Base-by-base conservation (phyloP, 1,139 yeast genomes). In the Blastobotrys petasosporus region DNA sequence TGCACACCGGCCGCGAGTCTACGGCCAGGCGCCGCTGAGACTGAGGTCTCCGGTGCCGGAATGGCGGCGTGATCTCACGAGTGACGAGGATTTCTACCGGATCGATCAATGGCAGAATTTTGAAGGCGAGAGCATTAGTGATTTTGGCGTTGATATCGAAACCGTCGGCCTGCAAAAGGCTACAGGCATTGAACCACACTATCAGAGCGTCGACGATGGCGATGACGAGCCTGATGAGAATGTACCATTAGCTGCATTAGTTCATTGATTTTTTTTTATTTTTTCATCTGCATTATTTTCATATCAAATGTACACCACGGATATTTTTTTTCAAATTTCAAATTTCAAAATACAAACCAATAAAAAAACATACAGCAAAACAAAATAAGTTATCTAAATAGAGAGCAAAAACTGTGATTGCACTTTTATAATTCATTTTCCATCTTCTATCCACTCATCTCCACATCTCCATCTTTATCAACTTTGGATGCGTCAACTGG, bases 111-210 rank as follows among this genome's bases (percentile, higher is more conserved):
- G 96, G 95, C 67, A 67, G 49, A 88, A 86, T 59, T 82, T 75
- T 40, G 73, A 83, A 63, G 98, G 98, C 7, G 97, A 90, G 58
- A 74, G 76, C 4, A 67, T 92, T 44, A 75, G 75, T 38, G 96
- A 87, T 64, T 88, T 79, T 62, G 97, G 97, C 1, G 97, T 92
- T 2, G 97, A 90, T 61, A 53, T 79, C 3, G 87, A 81, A 56
- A 63, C 54, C 48, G 61, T 43, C 4, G 37, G 33, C n/a, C 37
- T 37, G n/a, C 25, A 20, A 20, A 20, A 20, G 25, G 25, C 11
- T 13, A n/a, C 17, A 7, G 33, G 25, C 25, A 20, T 20, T 20
- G 25, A 20, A 20, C 25, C 25, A n/a, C 39, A 23, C 13, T 8
- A 36, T 8, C 39, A 12, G 2, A 25, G 32, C 20, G 10, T 11